These are phyloP conservation scores for Panellus pusillus DNA, from an alignment of 768 basidiomycete genomes.

Conservation along the genomic window DNA sequence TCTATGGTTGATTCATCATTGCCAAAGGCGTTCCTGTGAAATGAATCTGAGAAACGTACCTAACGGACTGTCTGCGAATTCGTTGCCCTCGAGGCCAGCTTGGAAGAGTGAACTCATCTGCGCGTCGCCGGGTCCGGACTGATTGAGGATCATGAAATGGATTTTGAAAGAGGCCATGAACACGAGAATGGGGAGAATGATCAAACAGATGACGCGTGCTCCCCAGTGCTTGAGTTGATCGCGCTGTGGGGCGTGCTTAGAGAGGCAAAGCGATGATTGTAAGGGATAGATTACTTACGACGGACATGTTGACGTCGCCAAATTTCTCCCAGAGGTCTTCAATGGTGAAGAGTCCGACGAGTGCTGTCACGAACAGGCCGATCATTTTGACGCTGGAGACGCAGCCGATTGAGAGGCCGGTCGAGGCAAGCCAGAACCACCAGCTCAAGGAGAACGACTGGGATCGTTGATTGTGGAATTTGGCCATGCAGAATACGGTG, in stretches of 20 bases:
- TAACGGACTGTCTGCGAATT: slow-evolving; percentile 85
- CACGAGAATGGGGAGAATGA: slow-evolving; percentile 85
- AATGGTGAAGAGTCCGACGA: slow-evolving; percentile 94
- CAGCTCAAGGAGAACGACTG: slow-evolving; percentile 95
- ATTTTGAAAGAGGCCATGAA: slow-evolving; percentile 96
- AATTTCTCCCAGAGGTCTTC: slow-evolving; percentile 99
- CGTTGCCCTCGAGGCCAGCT: slow-evolving; percentile 91
- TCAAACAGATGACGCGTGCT: slow-evolving; percentile 82
- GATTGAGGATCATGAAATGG: slow-evolving; percentile 92
- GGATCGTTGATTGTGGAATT: slow-evolving; percentile 96
- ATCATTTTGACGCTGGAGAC: slow-evolving; percentile 93
- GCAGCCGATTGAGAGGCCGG: slow-evolving; percentile 92
- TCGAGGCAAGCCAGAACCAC: slow-evolving; percentile 95
- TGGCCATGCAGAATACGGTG: slow-evolving; percentile 90
- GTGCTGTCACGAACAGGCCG: slow-evolving; percentile 90
- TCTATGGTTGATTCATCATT: slow-evolving; percentile 44
- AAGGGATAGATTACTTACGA: slow-evolving; percentile 51
- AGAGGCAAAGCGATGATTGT: neutral
- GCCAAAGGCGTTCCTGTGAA: no score
- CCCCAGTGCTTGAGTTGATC: slow-evolving; percentile 91
- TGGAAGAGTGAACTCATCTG: slow-evolving; percentile 99
- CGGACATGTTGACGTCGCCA: slow-evolving; percentile 89
- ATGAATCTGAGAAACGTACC: slow-evolving; percentile 43
- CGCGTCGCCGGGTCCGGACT: slow-evolving; percentile 93
- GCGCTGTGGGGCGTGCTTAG: slow-evolving; percentile 45